Conservation (phyloP, 331 rosid species). For the Acacia pycnantha region DNA sequence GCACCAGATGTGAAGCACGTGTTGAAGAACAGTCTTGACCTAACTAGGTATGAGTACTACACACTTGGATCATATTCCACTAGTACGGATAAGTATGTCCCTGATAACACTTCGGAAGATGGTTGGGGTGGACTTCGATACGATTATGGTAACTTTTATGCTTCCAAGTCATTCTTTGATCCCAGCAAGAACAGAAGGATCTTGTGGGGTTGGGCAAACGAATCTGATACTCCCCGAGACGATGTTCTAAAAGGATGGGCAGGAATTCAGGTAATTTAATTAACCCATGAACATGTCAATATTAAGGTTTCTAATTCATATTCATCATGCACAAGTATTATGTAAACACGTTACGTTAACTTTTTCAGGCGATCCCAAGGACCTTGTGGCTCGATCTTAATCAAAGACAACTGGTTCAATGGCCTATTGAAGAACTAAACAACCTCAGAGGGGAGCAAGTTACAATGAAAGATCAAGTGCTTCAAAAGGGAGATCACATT, state of each 20-base stretch:
- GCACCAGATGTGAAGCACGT: slow-evolving; percentile 54
- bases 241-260: slow-evolving; percentile 86
- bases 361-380: slow-evolving; percentile 69
- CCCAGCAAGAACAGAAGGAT: slow-evolving; percentile 59
- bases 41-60: slow-evolving; percentile 75
- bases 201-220: slow-evolving; percentile 95
- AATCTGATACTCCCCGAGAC: slow-evolving; percentile 47
- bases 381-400: slow-evolving; percentile 54
- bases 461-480: slow-evolving; percentile 23
- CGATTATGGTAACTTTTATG: slow-evolving; percentile 88
- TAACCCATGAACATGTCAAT: not conserved
- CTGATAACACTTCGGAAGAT: slow-evolving; percentile 61
- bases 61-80: slow-evolving; percentile 59
- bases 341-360: not conserved
- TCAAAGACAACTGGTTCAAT: slow-evolving; percentile 49
- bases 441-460: slow-evolving; percentile 42
- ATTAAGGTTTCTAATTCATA: not conserved
- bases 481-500: slow-evolving; percentile 45
- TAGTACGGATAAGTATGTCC: slow-evolving; percentile 48
- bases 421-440: slow-evolving; percentile 62
- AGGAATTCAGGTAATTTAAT: slow-evolving; percentile 32
- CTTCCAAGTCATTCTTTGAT: slow-evolving; percentile 83
- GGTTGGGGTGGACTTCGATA: slow-evolving; percentile 80
- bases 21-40: slow-evolving; percentile 75
- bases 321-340: not conserved